Conservation (phyloP, 2,329 filamentous ascomycete genomes). For the Trichoderma semiorbis region DNA sequence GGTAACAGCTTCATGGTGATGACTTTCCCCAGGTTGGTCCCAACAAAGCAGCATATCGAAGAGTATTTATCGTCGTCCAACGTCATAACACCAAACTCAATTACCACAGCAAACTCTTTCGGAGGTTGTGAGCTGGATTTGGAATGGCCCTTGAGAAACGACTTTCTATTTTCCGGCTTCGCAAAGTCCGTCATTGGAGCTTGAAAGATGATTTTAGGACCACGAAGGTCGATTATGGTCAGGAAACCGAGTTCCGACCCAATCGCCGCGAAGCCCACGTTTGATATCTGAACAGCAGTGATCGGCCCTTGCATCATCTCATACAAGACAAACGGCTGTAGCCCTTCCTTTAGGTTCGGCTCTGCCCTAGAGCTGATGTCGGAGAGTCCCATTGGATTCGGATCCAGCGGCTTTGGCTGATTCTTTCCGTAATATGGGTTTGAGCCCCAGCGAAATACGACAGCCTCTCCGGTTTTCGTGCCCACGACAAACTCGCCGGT, state of each 20-base stretch:
- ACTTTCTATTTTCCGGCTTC: constrained; percentile 72
- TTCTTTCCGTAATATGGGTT: constrained; percentile 72
- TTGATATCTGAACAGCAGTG: constrained; percentile 76
- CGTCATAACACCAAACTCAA: constrained; percentile 93
- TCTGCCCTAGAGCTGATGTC: constrained; percentile 73
- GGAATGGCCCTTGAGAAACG: constrained; percentile 57
- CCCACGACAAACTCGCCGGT: constrained; percentile 86
- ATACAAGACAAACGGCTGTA: constrained; percentile 76
- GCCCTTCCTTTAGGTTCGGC: constrained; percentile 68
- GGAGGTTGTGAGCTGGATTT: constrained; percentile 34
- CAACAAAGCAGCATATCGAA: constrained; percentile 87
- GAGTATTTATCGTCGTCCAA: constrained; percentile 94
- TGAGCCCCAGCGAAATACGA: constrained; percentile 82
- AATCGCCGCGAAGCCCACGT: constrained; percentile 85
- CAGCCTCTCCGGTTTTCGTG: constrained; percentile 75
- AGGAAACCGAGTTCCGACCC: constrained; percentile 81
- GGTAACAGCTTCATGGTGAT: constrained; percentile 90
- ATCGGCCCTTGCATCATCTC: constrained; percentile 81
- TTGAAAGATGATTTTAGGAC: constrained; percentile 78
- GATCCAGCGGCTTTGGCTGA: constrained; percentile 45
- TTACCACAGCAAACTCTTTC: constrained; percentile 72
- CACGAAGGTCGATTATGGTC: constrained; percentile 81
- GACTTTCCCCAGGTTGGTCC: constrained; percentile 79
- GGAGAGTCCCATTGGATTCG: constrained; percentile 67
- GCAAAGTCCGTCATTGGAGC: constrained; percentile 68